phyloP scores from a whole-genome alignment of 2,329 filamentous ascomycete species.

The Calonectria pseudoreteaudii region DNA sequence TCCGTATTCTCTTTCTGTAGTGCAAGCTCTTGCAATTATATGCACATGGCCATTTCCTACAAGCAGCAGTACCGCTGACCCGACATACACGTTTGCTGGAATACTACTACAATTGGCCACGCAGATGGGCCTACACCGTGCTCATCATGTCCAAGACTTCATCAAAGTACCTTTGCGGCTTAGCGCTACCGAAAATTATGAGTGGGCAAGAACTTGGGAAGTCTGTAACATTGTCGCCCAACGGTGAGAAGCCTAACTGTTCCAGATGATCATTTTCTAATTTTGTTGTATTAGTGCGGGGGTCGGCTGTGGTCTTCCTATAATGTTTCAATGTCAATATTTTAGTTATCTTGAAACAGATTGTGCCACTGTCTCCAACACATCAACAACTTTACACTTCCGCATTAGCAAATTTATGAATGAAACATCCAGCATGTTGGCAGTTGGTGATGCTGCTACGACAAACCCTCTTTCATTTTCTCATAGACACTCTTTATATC shows the following conservation, averaged over 20 bases:
- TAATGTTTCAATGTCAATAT: slow-evolving; percentile 1
- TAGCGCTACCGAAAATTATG: neutral
- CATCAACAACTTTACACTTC: neutral
- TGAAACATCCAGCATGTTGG: neutral
- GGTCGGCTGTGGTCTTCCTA: slow-evolving; percentile 14
- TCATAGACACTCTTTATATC: neutral
- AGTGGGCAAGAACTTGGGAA: slow-evolving; percentile 26
- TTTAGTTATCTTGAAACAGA: neutral
- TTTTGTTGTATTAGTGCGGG: neutral
- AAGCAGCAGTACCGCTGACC: slow-evolving; percentile 35
- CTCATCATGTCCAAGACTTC: slow-evolving; percentile 35
- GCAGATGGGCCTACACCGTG: slow-evolving; percentile 42
- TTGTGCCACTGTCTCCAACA: neutral
- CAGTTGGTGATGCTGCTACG: neutral
- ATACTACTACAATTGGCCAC: slow-evolving; percentile 44
- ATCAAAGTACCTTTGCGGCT: slow-evolving; percentile 14
- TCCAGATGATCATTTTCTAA: neutral
- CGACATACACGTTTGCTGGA: slow-evolving; percentile 41
- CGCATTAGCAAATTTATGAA: neutral
- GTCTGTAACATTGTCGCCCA: neutral
- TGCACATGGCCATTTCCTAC: slow-evolving; percentile 45
- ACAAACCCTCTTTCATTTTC: neutral
- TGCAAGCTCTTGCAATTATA: slow-evolving; percentile 40
- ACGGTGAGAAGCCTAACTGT: slow-evolving; percentile 8
- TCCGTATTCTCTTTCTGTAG: neutral